These are phyloP conservation scores for Cordyceps farinosa DNA, from an alignment of 2,329 filamentous ascomycete genomes.

Conservation along the genomic window DNA sequence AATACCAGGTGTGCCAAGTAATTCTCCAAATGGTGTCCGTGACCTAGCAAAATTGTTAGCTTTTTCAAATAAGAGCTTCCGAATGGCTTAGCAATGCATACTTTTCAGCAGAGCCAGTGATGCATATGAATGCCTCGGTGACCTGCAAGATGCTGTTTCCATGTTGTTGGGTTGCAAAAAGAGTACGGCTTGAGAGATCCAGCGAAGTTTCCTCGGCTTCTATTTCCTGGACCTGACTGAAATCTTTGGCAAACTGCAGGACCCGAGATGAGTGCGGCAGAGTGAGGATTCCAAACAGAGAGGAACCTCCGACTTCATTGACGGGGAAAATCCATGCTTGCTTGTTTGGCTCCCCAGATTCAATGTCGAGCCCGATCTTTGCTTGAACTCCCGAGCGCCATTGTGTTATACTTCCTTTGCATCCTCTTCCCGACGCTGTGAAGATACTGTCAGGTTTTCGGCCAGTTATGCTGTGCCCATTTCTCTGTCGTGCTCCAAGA, in stretches of 20 bases:
- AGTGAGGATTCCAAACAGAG: conserved; percentile 42
- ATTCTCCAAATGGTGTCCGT: conserved; percentile 31
- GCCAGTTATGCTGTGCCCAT: conserved; percentile 28
- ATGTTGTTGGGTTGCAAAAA: conserved; percentile 40
- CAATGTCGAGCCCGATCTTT: conserved; percentile 57
- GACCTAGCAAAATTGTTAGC: conserved; percentile 22
- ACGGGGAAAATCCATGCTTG: conserved; percentile 51
- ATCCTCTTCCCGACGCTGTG: conserved; percentile 61
- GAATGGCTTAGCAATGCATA: neutral
- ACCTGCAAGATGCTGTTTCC: conserved; percentile 31
- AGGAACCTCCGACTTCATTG: conserved; percentile 21
- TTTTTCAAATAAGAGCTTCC: neutral
- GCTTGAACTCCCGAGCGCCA: conserved; percentile 68
- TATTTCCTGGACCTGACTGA: conserved; percentile 43
- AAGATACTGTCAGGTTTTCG: conserved; percentile 54
- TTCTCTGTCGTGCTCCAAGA: conserved; percentile 18
- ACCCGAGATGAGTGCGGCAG: conserved; percentile 47
- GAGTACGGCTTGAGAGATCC: conserved; percentile 51
- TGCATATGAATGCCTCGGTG: conserved; percentile 5
- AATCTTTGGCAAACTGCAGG: conserved; percentile 47
- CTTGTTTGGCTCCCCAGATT: conserved; percentile 46
- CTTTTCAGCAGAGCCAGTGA: neutral
- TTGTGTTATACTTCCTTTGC: conserved; percentile 62
- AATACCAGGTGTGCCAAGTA: conserved; percentile 28
- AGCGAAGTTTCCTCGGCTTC: conserved; percentile 42